Percentiles rank a stretch among this genome's conserved stretches.
Evolutionary conservation across 257 asterid species (phyloP).

Genomic region (Thymus quinquecostatus): DNA sequence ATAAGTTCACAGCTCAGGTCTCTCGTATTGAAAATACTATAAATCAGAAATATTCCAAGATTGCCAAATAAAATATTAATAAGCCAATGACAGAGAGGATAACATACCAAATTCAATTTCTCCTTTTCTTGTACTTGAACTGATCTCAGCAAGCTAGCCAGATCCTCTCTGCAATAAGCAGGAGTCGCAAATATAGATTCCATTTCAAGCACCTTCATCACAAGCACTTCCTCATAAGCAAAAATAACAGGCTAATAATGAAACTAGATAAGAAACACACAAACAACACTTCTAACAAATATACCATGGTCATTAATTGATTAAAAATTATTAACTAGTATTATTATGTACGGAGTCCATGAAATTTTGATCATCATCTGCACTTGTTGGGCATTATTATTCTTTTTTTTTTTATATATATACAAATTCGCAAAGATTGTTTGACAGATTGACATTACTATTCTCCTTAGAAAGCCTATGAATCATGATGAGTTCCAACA

Average conservation of each 20-base stretch:
- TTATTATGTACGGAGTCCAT: not conserved
- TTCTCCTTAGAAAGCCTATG: not conserved
- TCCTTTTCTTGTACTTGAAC: slow-evolving; percentile 88
- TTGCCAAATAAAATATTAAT: not conserved
- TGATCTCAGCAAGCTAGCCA: slow-evolving; percentile 73
- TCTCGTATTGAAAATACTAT: slow-evolving; percentile 3
- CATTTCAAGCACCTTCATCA: slow-evolving; percentile 74
- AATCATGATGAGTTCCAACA: slow-evolving; percentile 6
- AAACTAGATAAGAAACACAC: slow-evolving; percentile 16
- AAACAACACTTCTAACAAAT: not conserved
- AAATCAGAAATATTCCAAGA: not conserved
- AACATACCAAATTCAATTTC: slow-evolving; percentile 79
- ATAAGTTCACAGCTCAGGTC: slow-evolving; percentile 3
- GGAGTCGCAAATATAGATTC: slow-evolving; percentile 73
- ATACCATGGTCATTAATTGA: slow-evolving; percentile 14
- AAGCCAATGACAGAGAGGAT: slow-evolving; percentile 28
- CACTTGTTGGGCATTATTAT: not conserved
- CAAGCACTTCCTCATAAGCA: slow-evolving; percentile 15
- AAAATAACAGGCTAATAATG: not conserved
- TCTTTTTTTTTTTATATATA: too few species aligned
- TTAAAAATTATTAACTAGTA: not conserved
- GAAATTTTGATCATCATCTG: not conserved
- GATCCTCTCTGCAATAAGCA: slow-evolving; percentile 76
- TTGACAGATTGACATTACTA: too few species aligned
- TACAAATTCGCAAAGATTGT: too few species aligned